Conservation (phyloP, 179 eudicot species). For the Sideroxylon spinosum region DNA sequence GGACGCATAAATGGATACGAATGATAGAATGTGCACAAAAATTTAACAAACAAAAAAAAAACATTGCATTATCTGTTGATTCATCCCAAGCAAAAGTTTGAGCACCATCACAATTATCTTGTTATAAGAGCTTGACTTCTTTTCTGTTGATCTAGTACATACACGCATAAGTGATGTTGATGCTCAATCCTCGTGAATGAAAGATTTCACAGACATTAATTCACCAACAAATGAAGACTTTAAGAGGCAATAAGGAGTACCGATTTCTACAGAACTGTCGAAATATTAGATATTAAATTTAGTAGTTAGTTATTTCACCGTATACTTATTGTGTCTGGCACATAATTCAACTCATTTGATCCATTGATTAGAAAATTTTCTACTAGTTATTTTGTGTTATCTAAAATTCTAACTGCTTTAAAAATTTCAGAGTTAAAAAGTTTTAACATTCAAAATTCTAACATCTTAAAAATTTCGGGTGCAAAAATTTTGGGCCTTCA, state of each 20-base stretch:
- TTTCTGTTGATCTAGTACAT: background rate
- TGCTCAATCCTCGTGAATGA: too few species aligned
- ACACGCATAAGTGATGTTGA: too few species aligned
- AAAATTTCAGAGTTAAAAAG: too few species aligned
- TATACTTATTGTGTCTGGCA: background rate
- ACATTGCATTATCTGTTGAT: background rate
- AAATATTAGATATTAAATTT: background rate
- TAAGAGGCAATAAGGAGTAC: constrained; percentile 9
- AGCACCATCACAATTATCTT: background rate
- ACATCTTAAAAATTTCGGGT: too few species aligned
- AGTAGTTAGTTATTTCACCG: constrained; percentile 17
- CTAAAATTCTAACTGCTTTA: too few species aligned
- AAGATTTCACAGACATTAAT: background rate
- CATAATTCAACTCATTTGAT: constrained; percentile 10
- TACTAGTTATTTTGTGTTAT: too few species aligned
- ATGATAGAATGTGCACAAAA: too few species aligned
- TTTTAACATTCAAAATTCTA: too few species aligned
- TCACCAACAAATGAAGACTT: constrained; percentile 28
- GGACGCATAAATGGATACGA: background rate
- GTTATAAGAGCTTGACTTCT: background rate
- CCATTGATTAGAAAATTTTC: background rate
- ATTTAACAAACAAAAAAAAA: too few species aligned
- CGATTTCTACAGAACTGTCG: constrained; percentile 4
- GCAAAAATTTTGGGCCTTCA: too few species aligned
- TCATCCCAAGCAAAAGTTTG: background rate